Percentiles rank a stretch among this genome's conserved stretches.
Evolutionary conservation across 108 stramenopile genomes (phyloP).

Genomic region (Chaetoceros tenuissimus): DNA sequence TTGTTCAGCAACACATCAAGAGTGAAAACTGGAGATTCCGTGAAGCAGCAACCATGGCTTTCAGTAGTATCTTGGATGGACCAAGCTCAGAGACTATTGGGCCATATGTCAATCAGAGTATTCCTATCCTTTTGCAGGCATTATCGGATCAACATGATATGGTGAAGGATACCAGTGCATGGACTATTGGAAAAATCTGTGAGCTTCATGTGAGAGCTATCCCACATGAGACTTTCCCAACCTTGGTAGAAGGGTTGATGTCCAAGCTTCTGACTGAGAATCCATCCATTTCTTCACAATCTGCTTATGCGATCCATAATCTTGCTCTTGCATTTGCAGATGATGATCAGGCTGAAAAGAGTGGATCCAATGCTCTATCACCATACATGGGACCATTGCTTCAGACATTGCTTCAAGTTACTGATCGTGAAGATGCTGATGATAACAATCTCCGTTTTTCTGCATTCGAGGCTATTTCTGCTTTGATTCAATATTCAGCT

Average conservation of each 20-base stretch:
- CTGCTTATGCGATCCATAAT: slow-evolving; percentile 88
- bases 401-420: slow-evolving; percentile 65
- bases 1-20: slow-evolving; percentile 81
- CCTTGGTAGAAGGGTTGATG: slow-evolving; percentile 64
- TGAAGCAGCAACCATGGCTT: slow-evolving; percentile 93
- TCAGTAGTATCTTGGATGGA: slow-evolving; percentile 85
- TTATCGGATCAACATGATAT: slow-evolving; percentile 69
- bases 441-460: slow-evolving; percentile 69
- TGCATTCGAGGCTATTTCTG: slow-evolving; percentile 82
- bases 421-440: slow-evolving; percentile 82
- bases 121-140: slow-evolving; percentile 71
- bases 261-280: slow-evolving; percentile 59
- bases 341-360: slow-evolving; percentile 34
- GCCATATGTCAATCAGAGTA: slow-evolving; percentile 67
- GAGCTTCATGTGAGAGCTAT: slow-evolving; percentile 76
- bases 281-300: slow-evolving; percentile 77
- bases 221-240: slow-evolving; percentile 67
- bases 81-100: slow-evolving; percentile 69
- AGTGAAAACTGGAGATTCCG: slow-evolving; percentile 84
- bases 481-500: slow-evolving; percentile 78
- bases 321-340: slow-evolving; percentile 74
- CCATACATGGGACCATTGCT: slow-evolving; percentile 66
- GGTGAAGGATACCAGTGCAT: slow-evolving; percentile 88
- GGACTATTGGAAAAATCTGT: slow-evolving; percentile 88
- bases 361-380: slow-evolving; percentile 71